Evolutionary conservation across 192 early-diverging fungal species (phyloP).

Genomic region (Umbelopsis isabellina): DNA sequence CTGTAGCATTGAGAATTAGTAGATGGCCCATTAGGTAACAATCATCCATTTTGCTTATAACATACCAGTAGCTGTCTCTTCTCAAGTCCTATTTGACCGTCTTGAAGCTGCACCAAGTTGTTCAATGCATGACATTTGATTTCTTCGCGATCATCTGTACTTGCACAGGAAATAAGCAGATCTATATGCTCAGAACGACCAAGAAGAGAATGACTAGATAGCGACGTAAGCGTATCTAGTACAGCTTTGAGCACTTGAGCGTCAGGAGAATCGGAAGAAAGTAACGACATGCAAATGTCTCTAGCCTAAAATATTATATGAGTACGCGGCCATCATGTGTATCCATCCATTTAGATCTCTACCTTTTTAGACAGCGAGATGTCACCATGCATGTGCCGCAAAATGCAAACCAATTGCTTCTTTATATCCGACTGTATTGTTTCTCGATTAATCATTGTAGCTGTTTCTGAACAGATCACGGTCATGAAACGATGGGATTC

Average conservation of each 20-base stretch:
- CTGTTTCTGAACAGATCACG: constrained; percentile 45
- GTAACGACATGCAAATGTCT: constrained; percentile 41
- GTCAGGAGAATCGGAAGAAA: constrained; percentile 31
- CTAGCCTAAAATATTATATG: constrained; percentile 32
- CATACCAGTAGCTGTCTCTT: constrained; percentile 21
- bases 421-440: constrained; percentile 39
- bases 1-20: no score
- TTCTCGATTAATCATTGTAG: constrained; percentile 35
- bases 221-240: constrained; percentile 42
- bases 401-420: constrained; percentile 44
- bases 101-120: constrained; percentile 25
- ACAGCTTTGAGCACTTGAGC: constrained; percentile 43
- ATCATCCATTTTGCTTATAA: not conserved
- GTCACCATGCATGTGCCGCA: constrained; percentile 56
- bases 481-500: constrained; percentile 47
- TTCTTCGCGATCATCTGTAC: constrained; percentile 20
- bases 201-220: constrained; percentile 27
- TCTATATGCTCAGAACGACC: constrained; percentile 15
- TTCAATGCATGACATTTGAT: constrained; percentile 21
- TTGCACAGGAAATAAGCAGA: constrained; percentile 25
- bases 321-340: not conserved
- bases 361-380: constrained; percentile 46
- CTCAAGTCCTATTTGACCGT: constrained; percentile 24
- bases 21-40: no score
- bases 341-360: not conserved